Evolutionary conservation across 257 asterid genomes (phyloP), one percentile per base, ranked within the genome.

Genomic region (Oldenlandia corymbosa): DNA sequence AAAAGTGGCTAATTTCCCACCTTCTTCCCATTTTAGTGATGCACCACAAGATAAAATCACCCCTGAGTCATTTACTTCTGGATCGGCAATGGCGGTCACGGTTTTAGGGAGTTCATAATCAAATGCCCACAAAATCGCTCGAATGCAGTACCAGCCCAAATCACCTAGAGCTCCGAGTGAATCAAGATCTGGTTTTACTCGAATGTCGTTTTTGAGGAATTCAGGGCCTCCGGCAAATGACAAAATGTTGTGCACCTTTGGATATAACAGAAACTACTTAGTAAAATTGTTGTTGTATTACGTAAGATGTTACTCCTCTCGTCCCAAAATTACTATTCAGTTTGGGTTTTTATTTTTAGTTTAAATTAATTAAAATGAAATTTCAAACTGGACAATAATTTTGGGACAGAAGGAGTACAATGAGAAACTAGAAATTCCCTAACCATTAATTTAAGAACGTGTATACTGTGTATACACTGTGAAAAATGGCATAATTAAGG

Each of bases 101-200:
- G 87, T 72, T 71, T 83, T 81, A 7, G 97, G 95, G 0, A 90
- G 74, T 55, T 80, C 75, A 6, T 73, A 87, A 36, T 78, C 74
- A 14, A 76, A 70, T 0, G 90, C 90, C 97, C 90, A 90, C 34
- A 90, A 70, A 73, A 85, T 83, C 36, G 94, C 88, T 26, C 88
- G 62, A 64, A 81, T 78, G 83, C 86, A 76, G 41, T 85, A 90
- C 97, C 97, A 90, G 18, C 97, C 95, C 0, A 34, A 59, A 24
- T 87, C 95, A 3, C 95, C 94, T 0, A 90, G 85, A 24, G 87
- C 94, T 42, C 94, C 97, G 0, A 81, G 92, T 18, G 92, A 81
- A 65, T 90, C 94, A n/a, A 90, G 94, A 63, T 83, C 86, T 0
- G 90, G 80, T 62, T 83, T 79, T 27, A 85, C 87, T 3, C 97